Evolutionary conservation across 257 asterid genomes (phyloP), one percentile per base, ranked within the genome.

Genomic region (Rubia yunnanensis): DNA sequence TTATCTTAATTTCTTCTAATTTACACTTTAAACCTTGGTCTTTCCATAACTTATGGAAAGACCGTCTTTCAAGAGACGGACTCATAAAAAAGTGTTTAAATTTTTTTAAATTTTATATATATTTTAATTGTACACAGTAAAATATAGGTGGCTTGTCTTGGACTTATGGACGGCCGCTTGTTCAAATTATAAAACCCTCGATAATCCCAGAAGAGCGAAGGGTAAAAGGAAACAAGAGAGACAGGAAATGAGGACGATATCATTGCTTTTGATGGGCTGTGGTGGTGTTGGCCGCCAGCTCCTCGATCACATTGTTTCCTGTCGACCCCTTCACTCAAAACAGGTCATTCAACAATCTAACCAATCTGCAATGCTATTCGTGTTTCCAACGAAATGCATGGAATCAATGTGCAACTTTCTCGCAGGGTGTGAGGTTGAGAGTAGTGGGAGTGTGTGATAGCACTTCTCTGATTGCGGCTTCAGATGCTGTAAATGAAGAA

Each of bases 221-320:
- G 44, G 10, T 10, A 10, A 36, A 36, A 36, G 44, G 13, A 17
- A 5, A n/a, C n/a, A 44, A 44, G n/a, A 4, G 22, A 44, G 20
- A 17, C 52, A 62, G 70, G 64, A 63, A 67, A 84, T 83, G 89
- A 80, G 73, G 60, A 77, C 56, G 63, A 80, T 92, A 62, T 73
- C 96, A 6, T 24, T 92, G 75, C 65, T 92, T 70, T 58, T 92
- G 73, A 80, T 92, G 88, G 96, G 96, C 32, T 89, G 94, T 77
- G 98, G 97, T 66, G 95, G 97, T 69, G 96, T 89, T 41, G 98
- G 96, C 70, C 90, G 96, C 54, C 97, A 87, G 39, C 95, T 92
- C 67, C 85, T 92, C 77, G 84, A 77, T 68, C 97, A 92, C 76
- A 84, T 92, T 82, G 73, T 87, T 68, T 81, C 89, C 65, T 85